phyloP scores from a whole-genome alignment of 768 basidiomycete genomes.

The Termitomyces sp. region DNA sequence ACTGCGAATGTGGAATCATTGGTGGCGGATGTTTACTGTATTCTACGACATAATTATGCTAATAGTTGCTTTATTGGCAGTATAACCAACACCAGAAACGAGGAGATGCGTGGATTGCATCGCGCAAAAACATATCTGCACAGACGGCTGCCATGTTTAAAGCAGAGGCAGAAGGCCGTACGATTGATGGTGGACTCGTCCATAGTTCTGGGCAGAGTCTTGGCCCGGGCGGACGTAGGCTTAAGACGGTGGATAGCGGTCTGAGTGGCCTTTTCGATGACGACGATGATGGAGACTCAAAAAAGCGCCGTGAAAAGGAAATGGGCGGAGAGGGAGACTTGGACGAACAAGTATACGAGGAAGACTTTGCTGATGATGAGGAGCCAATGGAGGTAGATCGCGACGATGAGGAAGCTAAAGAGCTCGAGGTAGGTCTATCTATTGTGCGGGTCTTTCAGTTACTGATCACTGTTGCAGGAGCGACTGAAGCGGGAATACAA shows the following conservation, averaged over 20 bases:
- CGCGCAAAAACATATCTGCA: slow-evolving; percentile 55
- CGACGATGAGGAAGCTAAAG: slow-evolving; percentile 84
- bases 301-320: slow-evolving; percentile 52
- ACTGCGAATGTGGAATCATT: slow-evolving; percentile 68
- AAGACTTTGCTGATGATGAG: slow-evolving; percentile 86
- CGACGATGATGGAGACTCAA: slow-evolving; percentile 55
- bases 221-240: slow-evolving; percentile 64
- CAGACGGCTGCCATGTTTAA: slow-evolving; percentile 72
- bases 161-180: slow-evolving; percentile 51
- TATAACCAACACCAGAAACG: slow-evolving; percentile 68
- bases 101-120: slow-evolving; percentile 73
- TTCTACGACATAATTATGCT: slow-evolving; percentile 11
- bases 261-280: slow-evolving; percentile 62
- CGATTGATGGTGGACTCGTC: slow-evolving; percentile 44
- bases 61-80: slow-evolving; percentile 25
- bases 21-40: slow-evolving; percentile 32
- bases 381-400: slow-evolving; percentile 72
- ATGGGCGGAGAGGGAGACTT: slow-evolving; percentile 75
- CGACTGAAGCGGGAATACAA: slow-evolving; percentile 83
- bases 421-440: slow-evolving; percentile 58
- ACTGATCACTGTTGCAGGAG: slow-evolving; percentile 47
- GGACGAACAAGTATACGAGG: slow-evolving; percentile 82
- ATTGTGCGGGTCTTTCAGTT: slow-evolving; percentile 1
- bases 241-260: slow-evolving; percentile 70
- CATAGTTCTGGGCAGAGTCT: slow-evolving; percentile 53